Evolutionary conservation across 129 eudicot species (phyloP).

Genomic region (Escallonia rubra): DNA sequence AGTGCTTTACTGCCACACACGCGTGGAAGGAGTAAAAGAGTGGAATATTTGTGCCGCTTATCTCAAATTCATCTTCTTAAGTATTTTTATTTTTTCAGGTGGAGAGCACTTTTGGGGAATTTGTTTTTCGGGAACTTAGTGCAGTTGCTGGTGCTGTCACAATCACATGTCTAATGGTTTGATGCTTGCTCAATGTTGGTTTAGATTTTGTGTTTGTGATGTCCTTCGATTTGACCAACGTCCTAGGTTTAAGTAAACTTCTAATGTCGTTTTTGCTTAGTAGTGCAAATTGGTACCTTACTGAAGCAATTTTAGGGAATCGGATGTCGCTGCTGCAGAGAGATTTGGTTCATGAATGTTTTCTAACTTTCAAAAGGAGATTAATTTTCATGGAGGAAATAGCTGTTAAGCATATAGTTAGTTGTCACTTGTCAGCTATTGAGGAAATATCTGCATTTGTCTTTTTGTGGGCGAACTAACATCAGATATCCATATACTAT

Average conservation of each 20-base stretch:
- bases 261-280: too few species aligned
- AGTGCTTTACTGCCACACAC: background rate
- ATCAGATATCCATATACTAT: too few species aligned
- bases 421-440: too few species aligned
- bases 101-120: constrained; percentile 49
- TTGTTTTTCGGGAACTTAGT: constrained; percentile 72
- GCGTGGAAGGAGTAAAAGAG: background rate
- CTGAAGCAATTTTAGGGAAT: background rate
- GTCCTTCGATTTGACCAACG: background rate
- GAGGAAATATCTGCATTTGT: too few species aligned
- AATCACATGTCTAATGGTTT: constrained; percentile 93
- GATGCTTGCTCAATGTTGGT: constrained; percentile 9
- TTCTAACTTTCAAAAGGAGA: too few species aligned
- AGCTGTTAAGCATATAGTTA: too few species aligned
- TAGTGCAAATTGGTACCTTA: too few species aligned
- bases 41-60: background rate
- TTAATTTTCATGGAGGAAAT: too few species aligned
- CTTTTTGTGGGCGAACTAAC: too few species aligned
- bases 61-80: background rate
- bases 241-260: too few species aligned
- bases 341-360: too few species aligned
- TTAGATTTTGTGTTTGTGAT: background rate
- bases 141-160: constrained; percentile 95
- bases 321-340: background rate
- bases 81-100: constrained; percentile 34